Evolutionary conservation across 495 filamentous ascomycete species (phyloP).

Genomic region (Aspergillus diversus): DNA sequence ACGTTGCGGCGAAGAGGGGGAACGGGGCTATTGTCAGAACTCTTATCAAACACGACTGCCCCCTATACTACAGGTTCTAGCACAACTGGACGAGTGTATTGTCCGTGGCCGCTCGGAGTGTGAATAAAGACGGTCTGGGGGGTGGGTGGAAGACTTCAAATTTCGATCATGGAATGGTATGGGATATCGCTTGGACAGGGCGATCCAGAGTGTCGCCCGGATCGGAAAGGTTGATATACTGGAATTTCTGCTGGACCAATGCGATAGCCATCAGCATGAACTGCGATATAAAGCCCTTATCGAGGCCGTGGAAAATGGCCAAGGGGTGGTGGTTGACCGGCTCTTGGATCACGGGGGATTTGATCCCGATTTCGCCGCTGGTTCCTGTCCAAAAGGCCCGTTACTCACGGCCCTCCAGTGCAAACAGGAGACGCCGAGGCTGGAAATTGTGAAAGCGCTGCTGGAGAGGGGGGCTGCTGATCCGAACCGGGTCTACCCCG

Average conservation of each 20-base stretch:
- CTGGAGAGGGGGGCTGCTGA: not conserved
- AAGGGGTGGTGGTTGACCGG: not conserved
- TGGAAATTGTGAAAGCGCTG: not conserved
- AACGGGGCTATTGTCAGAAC: not conserved
- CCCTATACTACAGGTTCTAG: not conserved
- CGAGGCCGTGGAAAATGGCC: not conserved
- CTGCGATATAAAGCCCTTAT: not conserved
- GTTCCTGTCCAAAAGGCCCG: not conserved
- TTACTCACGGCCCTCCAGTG: not conserved
- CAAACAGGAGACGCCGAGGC: not conserved
- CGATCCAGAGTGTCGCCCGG: not conserved
- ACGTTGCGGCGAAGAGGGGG: not conserved
- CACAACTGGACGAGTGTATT: not conserved
- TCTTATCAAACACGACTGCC: not conserved
- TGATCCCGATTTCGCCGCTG: not conserved
- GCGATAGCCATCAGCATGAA: not conserved
- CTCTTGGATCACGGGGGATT: not conserved
- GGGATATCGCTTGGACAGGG: not conserved
- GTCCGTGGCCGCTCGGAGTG: not conserved
- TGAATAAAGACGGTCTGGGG: not conserved
- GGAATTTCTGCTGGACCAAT: not conserved
- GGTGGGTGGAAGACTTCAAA: not conserved
- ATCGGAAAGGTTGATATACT: not conserved
- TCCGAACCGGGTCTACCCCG: not conserved
- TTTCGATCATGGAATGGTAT: not conserved